These are phyloP conservation scores for Apiospora saccharicola DNA, from an alignment of 2,329 filamentous ascomycete genomes.

Conservation along the genomic window DNA sequence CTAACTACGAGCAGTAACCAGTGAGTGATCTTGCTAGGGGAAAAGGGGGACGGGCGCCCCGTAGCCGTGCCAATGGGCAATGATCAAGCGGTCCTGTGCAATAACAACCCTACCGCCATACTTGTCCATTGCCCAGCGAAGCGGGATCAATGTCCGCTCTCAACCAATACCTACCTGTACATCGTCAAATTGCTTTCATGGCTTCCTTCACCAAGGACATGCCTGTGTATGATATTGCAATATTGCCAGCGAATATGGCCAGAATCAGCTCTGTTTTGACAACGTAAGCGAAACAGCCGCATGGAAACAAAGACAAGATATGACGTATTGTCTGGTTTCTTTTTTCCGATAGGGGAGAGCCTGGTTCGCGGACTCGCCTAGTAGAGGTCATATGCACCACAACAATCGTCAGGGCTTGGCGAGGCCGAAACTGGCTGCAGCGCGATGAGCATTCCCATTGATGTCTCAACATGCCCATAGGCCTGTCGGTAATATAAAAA, in stretches of 20 bases:
- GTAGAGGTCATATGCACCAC: neutral
- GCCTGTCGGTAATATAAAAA: constrained; percentile 2
- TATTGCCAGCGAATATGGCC: neutral
- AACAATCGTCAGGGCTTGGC: neutral
- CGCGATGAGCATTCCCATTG: neutral
- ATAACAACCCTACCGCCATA: neutral
- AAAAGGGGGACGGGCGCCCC: neutral
- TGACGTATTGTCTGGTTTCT: constrained; percentile 6
- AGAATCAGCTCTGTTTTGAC: neutral
- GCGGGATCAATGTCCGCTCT: constrained; percentile 11
- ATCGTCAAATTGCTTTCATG: neutral
- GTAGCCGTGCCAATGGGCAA: neutral
- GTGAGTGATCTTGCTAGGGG: neutral
- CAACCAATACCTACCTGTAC: neutral
- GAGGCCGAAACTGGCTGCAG: neutral
- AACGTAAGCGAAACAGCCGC: neutral
- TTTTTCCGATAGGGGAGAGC: neutral
- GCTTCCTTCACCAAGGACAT: neutral
- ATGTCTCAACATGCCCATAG: neutral
- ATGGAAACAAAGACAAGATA: neutral
- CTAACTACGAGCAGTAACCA: constrained; percentile 13
- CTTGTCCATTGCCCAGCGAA: neutral
- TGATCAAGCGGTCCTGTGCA: neutral
- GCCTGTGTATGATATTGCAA: neutral
- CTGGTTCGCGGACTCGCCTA: neutral